Evolutionary conservation across 495 filamentous ascomycete species (phyloP).

Genomic region (Pyronema omphalodes): DNA sequence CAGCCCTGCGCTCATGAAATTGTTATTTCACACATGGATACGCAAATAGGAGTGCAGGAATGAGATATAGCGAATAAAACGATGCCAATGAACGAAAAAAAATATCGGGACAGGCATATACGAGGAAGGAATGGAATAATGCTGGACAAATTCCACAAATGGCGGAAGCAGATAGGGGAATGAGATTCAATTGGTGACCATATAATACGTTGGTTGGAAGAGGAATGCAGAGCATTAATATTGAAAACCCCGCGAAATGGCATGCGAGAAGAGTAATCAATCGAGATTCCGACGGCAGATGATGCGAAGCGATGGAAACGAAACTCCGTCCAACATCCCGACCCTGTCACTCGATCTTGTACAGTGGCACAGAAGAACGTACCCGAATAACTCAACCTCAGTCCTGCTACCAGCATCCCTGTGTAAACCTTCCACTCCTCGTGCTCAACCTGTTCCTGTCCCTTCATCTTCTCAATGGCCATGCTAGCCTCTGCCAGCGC

Average conservation of each 20-base stretch:
- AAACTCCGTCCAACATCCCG: no score
- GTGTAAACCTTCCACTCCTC: conserved; percentile 36
- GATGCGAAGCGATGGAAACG: no score
- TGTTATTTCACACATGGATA: no score
- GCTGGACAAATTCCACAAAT: no score
- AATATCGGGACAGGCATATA: neutral
- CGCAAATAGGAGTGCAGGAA: neutral
- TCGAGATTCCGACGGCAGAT: no score
- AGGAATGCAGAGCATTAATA: no score
- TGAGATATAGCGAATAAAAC: neutral
- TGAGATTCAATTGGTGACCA: no score
- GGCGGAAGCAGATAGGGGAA: no score
- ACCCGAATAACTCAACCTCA: conserved; percentile 63
- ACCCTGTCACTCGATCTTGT: neutral
- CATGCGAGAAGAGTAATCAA: no score
- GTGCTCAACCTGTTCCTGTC: conserved; percentile 33
- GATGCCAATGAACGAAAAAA: neutral
- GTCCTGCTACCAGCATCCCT: conserved; percentile 42
- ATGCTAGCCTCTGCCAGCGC: conserved; percentile 8
- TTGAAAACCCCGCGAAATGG: no score
- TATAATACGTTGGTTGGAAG: neutral
- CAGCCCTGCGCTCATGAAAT: no score
- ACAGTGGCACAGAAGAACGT: conserved; percentile 17
- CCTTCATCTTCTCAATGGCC: conserved; percentile 19
- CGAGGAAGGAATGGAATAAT: neutral